These are phyloP conservation scores for Leccinellum albellum DNA, from an alignment of 768 basidiomycete species.

Conservation along the genomic window DNA sequence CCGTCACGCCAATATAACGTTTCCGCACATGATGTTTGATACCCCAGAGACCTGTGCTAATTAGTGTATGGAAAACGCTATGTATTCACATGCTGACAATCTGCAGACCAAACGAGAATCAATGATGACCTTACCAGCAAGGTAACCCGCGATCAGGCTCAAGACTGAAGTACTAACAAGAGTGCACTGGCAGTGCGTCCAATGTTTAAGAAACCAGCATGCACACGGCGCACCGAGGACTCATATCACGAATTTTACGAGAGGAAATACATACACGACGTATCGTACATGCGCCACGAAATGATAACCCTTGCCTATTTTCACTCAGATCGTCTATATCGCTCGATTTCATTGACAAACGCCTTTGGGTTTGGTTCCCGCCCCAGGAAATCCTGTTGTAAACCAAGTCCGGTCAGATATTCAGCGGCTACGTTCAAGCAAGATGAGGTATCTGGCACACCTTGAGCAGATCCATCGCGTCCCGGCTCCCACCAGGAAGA, in stretches of 20 bases:
- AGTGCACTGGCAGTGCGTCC: not conserved
- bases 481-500: conserved; percentile 63
- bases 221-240: too few relatives aligned
- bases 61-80: too few relatives aligned
- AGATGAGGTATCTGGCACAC: conserved; percentile 30
- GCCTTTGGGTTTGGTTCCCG: conserved; percentile 71
- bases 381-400: conserved; percentile 67
- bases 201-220: not conserved
- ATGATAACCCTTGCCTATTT: not conserved
- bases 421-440: not conserved
- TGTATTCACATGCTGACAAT: too few relatives aligned
- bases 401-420: not conserved
- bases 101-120: too few relatives aligned
- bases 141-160: too few relatives aligned
- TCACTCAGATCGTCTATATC: conserved; percentile 19
- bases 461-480: conserved; percentile 75
- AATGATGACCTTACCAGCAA: too few relatives aligned
- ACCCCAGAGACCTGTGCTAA: too few relatives aligned
- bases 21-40: too few relatives aligned
- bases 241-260: too few relatives aligned
- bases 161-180: too few relatives aligned
- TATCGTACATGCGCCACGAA: not conserved
- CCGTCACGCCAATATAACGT: too few relatives aligned
- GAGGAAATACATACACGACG: not conserved
- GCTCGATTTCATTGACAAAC: conserved; percentile 60